phyloP scores from a whole-genome alignment of 2,329 filamentous ascomycete genomes.

The Pseudohalonectria lignicola region DNA sequence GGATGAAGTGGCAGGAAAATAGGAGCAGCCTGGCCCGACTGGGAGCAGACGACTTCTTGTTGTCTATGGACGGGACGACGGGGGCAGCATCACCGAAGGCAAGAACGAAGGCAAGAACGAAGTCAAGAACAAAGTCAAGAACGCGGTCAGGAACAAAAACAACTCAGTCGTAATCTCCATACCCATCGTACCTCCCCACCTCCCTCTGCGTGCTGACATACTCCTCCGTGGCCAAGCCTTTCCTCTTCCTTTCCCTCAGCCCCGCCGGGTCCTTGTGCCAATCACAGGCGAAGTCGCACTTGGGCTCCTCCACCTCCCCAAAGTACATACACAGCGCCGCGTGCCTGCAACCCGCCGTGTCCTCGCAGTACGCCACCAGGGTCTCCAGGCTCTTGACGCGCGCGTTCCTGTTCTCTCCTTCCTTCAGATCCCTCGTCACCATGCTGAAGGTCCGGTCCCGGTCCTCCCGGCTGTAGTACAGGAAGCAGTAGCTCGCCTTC shows the following conservation, averaged over 20 bases:
- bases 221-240: conserved; percentile 47
- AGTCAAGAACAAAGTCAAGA: too few species aligned
- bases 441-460: conserved; percentile 59
- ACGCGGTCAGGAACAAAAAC: too few species aligned
- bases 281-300: conserved; percentile 67
- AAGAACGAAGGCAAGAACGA: too few species aligned
- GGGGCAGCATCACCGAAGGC: too few species aligned
- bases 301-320: conserved; percentile 46
- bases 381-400: conserved; percentile 53
- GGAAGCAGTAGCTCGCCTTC: conserved; percentile 73
- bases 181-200: conserved; percentile 43
- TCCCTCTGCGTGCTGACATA: conserved; percentile 53
- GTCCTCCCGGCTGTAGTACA: conserved; percentile 87
- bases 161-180: conserved; percentile 46
- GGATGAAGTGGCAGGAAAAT: conserved; percentile 65
- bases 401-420: conserved; percentile 29
- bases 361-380: conserved; percentile 74
- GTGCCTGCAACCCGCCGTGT: conserved; percentile 63
- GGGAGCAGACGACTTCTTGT: conserved; percentile 11
- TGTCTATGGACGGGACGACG: too few species aligned
- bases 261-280: conserved; percentile 59
- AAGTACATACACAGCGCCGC: conserved; percentile 67
- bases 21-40: conserved; percentile 19
- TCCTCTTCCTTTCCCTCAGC: conserved; percentile 45
- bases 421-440: conserved; percentile 33